phyloP scores from a whole-genome alignment of 2,329 filamentous ascomycete species.

The Emmonsia crescens region DNA sequence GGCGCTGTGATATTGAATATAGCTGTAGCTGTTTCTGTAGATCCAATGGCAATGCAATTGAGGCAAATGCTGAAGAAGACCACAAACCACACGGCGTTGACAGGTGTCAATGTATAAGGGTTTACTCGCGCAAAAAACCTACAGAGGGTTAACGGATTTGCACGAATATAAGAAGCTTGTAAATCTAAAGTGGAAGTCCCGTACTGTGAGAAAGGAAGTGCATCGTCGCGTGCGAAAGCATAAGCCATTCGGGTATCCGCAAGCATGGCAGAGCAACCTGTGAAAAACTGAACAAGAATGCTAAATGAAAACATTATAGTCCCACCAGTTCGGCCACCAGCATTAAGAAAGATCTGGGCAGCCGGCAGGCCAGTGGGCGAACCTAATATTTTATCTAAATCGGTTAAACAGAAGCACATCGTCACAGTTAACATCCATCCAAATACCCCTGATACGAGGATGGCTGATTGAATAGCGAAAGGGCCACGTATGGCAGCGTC shows the following conservation, averaged over 20 bases:
- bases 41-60: conserved; percentile 39
- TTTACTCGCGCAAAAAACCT: conserved; percentile 46
- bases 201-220: conserved; percentile 49
- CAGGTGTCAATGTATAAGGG: conserved; percentile 44
- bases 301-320: conserved; percentile 52
- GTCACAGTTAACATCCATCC: conserved; percentile 55
- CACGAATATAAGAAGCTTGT: neutral
- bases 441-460: conserved; percentile 48
- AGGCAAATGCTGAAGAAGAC: conserved; percentile 45
- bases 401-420: conserved; percentile 52
- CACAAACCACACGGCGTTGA: conserved; percentile 55
- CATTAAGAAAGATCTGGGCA: conserved; percentile 50
- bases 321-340: conserved; percentile 46
- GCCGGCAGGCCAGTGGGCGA: conserved; percentile 51
- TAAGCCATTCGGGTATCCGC: conserved; percentile 54
- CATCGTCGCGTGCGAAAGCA: conserved; percentile 50
- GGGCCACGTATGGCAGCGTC: conserved; percentile 52
- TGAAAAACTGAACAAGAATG: conserved; percentile 55
- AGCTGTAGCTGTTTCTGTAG: conserved; percentile 35
- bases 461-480: conserved; percentile 47
- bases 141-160: neutral
- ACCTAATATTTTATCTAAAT: conserved; percentile 45
- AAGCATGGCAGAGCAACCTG: conserved; percentile 52
- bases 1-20: conserved; percentile 46
- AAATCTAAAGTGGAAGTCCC: conserved; percentile 7